Base-by-base conservation (phyloP, 2,329 filamentous ascomycete genomes). In the Botrytis paeoniae region DNA sequence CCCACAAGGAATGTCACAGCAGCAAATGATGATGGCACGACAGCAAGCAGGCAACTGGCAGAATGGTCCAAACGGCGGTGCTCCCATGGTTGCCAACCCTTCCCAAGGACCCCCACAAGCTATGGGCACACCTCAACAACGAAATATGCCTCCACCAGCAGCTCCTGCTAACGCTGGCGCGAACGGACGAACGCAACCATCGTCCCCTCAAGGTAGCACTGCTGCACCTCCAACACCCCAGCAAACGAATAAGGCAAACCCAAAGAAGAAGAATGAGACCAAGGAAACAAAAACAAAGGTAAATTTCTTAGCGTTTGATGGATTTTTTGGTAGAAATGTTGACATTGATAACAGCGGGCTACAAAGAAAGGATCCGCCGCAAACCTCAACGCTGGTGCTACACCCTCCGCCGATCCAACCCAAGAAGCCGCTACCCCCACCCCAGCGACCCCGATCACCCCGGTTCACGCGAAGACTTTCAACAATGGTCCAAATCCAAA, bases 201-300 rank as follows among this genome's bases (percentile, higher is more conserved):
- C 89, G 29, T 90, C 89, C 37, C 89, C 91, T 77, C 87, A 88
- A 77, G 87, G 86, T 75, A 89, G 86, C 74, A 87, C 89, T 10
- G 87, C 89, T 10, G 91, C 91, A 51, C 93, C 93, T 1, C 93
- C 93, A 1, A 96, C 93, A 6, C 93, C 93, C 1, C 90, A 89
- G 69, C 92, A 93, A 80, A 82, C 85, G 2, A 91, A 90, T 80
- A 95, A 95, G 84, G 83, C 91, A 6, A 90, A 89, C 48, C 91
- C 92, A 0, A 95, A 93, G 82, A 94, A 93, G 82, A 95, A 95
- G 87, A 93, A 93, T 85, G 89, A 92, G 1, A 92, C 93, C 80
- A 95, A 95, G 87, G 93, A 94, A 85, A 87, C 88, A 8, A 92
- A 91, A 82, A 74, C 78, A 77, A 93, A 93, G 89, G 91, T 93